Evolutionary conservation across 2,329 filamentous ascomycete genomes (phyloP).

Genomic region (Nemania abortiva): DNA sequence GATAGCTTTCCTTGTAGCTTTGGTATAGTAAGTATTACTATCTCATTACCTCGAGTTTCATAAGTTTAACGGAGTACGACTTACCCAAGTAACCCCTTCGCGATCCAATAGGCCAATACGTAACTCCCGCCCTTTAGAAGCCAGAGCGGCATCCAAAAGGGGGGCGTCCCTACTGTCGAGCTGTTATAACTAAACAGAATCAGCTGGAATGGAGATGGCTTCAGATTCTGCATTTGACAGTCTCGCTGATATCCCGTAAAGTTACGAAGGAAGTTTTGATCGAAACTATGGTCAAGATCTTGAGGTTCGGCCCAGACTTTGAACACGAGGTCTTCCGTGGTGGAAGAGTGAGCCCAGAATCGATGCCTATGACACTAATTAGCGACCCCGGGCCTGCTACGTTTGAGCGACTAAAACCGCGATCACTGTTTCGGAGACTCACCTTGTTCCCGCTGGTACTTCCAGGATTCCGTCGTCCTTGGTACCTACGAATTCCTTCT

Average conservation of each 20-base stretch:
- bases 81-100: background rate
- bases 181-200: background rate
- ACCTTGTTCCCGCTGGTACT: slow-evolving; percentile 1
- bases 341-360: slow-evolving; percentile 8
- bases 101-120: background rate
- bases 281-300: background rate
- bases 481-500: background rate
- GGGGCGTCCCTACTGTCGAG: background rate
- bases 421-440: background rate
- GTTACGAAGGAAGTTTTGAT: slow-evolving; percentile 15
- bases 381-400: background rate
- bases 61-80: too few relatives aligned
- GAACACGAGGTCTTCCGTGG: slow-evolving; percentile 7
- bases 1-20: too few relatives aligned
- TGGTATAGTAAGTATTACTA: too few relatives aligned
- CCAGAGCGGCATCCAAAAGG: slow-evolving; percentile 10
- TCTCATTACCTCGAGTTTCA: too few relatives aligned
- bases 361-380: background rate
- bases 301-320: background rate
- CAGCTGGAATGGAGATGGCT: background rate
- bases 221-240: background rate
- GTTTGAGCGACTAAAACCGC: too few relatives aligned
- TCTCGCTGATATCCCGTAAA: background rate
- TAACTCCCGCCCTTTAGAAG: background rate
- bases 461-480: slow-evolving; percentile 3